Conservation (phyloP, 352 stramenopile genomes). For the Phytophthora citricola region DNA sequence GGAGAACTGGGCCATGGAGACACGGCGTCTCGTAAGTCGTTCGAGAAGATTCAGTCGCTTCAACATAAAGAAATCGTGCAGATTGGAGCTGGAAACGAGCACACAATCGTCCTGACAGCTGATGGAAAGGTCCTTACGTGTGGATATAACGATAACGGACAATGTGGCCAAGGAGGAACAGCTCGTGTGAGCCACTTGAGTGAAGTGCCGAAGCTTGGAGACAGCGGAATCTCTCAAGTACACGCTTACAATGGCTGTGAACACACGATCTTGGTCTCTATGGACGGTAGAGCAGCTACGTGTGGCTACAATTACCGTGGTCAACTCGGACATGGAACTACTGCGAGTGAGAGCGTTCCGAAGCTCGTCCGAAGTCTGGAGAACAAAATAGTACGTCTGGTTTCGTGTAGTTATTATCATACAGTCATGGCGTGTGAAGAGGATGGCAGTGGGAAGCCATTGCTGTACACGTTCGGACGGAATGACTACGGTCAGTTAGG, state of each 20-base stretch:
- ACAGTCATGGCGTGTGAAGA: conserved; percentile 83
- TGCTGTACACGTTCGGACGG: conserved; percentile 89
- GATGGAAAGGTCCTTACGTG: conserved; percentile 87
- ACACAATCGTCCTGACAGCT: conserved; percentile 83
- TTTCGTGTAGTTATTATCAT: conserved; percentile 95
- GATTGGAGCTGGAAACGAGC: conserved; percentile 93
- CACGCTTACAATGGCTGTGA: conserved; percentile 95
- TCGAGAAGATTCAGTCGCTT: conserved; percentile 75
- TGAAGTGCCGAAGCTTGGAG: conserved; percentile 69
- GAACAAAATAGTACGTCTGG: conserved; percentile 64
- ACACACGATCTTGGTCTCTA: conserved; percentile 87
- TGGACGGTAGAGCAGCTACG: conserved; percentile 78
- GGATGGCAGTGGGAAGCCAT: conserved; percentile 28
- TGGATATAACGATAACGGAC: conserved; percentile 95
- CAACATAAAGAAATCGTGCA: conserved; percentile 84
- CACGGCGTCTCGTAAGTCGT: conserved; percentile 82
- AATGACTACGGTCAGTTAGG: conserved; percentile 95
- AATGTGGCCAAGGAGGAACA: conserved; percentile 91
- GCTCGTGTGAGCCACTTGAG: conserved; percentile 80
- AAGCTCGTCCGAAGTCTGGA: conserved; percentile 83
- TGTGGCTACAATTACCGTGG: conserved; percentile 95
- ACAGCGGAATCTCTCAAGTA: conserved; percentile 67
- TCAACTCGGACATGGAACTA: conserved; percentile 92
- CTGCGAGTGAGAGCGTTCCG: conserved; percentile 83
- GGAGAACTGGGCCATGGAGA: conserved; percentile 94